Percentiles rank a stretch among this genome's conserved stretches.
phyloP scores from a whole-genome alignment of 2,329 filamentous ascomycete genomes.

The Immersiporthe knoxdaviesiana region DNA sequence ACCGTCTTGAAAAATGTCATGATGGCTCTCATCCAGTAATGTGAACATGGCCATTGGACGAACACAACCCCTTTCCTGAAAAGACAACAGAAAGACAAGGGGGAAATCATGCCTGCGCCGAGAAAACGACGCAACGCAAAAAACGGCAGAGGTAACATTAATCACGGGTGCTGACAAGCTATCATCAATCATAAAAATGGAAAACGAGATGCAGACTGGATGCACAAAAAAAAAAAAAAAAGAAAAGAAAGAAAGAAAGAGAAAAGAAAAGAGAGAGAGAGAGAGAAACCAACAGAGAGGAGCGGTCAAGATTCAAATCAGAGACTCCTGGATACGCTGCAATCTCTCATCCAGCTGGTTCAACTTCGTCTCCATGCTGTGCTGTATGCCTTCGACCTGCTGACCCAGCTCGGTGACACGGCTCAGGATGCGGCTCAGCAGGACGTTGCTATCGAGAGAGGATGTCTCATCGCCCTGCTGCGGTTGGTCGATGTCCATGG shows the following conservation, averaged over 20 bases:
- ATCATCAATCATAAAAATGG: background rate
- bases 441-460: slow-evolving; percentile 2
- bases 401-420: slow-evolving; percentile 21
- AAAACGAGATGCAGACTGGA: background rate
- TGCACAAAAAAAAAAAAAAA: background rate
- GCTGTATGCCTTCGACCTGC: slow-evolving; percentile 26
- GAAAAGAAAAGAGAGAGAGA: background rate
- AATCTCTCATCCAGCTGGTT: slow-evolving; percentile 26
- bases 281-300: background rate
- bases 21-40: background rate
- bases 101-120: background rate
- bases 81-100: background rate
- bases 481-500: slow-evolving; percentile 7
- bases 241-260: too few species aligned
- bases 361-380: slow-evolving; percentile 21
- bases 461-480: slow-evolving; percentile 3
- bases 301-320: background rate
- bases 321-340: slow-evolving; percentile 25
- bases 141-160: background rate
- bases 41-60: background rate
- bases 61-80: background rate
- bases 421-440: slow-evolving; percentile 25
- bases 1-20: background rate
- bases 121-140: background rate
- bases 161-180: background rate